A percentile compares a stretch with the other conserved stretches of the same genome.
Conservation (phyloP, 345 rosid species). For the Reutealis trisperma region DNA sequence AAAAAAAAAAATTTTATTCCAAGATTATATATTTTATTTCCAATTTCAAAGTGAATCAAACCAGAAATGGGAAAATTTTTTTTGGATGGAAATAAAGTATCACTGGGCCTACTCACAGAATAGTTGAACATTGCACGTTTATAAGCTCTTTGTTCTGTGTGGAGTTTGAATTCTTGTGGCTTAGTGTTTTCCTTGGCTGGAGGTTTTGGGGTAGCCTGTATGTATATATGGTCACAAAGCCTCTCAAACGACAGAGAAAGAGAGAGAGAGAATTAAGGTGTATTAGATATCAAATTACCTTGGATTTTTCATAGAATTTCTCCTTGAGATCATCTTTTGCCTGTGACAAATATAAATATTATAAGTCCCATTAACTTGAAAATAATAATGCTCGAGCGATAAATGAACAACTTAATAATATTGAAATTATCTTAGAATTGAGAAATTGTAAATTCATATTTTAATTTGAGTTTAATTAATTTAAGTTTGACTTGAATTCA, state of each 20-base stretch:
- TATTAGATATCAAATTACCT: slow-evolving; percentile 12
- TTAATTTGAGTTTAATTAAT: too few species aligned
- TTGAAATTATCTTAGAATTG: too few species aligned
- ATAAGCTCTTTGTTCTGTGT: slow-evolving; percentile 71
- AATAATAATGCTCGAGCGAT: too few species aligned
- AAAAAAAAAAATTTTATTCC: too few species aligned
- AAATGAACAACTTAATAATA: too few species aligned
- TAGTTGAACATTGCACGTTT: slow-evolving; percentile 88
- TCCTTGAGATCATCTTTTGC: slow-evolving; percentile 39
- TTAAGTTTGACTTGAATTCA: too few species aligned
- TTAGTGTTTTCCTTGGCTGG: slow-evolving; percentile 64
- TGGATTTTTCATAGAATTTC: slow-evolving; percentile 23
- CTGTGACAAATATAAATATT: slow-evolving; percentile 28
- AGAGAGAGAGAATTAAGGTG: neutral
- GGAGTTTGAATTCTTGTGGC: slow-evolving; percentile 70
- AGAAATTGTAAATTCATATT: too few species aligned
- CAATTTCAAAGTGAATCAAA: too few species aligned
- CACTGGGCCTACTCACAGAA: slow-evolving; percentile 39
- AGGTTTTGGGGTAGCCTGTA: slow-evolving; percentile 35
- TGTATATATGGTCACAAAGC: neutral
- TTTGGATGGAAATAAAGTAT: neutral
- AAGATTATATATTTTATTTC: too few species aligned
- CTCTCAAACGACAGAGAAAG: neutral
- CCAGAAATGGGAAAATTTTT: too few species aligned
- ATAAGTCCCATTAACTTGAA: too few species aligned